Evolutionary conservation across 441 rosid genomes (phyloP).

Genomic region (Populus hybrid): DNA sequence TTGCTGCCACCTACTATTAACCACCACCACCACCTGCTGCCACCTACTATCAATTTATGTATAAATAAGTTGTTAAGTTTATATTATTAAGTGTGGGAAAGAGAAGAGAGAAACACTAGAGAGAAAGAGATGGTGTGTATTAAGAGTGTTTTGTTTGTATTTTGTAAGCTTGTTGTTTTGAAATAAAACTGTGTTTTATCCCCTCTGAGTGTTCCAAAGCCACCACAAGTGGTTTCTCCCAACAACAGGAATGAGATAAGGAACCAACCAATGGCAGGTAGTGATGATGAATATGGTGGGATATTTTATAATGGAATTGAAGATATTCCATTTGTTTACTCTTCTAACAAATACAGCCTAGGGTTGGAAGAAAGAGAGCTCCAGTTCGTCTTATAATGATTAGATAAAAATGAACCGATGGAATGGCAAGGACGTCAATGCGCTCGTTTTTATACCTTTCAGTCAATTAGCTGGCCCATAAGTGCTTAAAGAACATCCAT

Average conservation of each 20-base stretch:
- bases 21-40: no score
- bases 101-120: no score
- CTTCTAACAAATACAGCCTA: constrained; percentile 25
- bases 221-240: no score
- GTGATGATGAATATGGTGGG: constrained; percentile 37
- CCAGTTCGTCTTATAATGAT: constrained; percentile 30
- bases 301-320: constrained; percentile 33
- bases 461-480: background rate
- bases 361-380: constrained; percentile 36
- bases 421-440: background rate
- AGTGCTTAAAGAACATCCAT: background rate
- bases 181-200: no score
- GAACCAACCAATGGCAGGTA: constrained; percentile 20
- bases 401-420: background rate
- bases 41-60: no score
- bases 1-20: no score
- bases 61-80: no score
- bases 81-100: no score
- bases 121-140: no score
- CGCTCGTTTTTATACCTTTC: background rate
- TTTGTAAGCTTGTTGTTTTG: no score
- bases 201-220: no score
- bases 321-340: constrained; percentile 32
- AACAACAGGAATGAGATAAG: constrained; percentile 22
- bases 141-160: no score